A percentile compares a stretch with the other conserved stretches of the same genome.
phyloP scores from a whole-genome alignment of 192 early-diverging fungal species.

The Coemansia asiatica region DNA sequence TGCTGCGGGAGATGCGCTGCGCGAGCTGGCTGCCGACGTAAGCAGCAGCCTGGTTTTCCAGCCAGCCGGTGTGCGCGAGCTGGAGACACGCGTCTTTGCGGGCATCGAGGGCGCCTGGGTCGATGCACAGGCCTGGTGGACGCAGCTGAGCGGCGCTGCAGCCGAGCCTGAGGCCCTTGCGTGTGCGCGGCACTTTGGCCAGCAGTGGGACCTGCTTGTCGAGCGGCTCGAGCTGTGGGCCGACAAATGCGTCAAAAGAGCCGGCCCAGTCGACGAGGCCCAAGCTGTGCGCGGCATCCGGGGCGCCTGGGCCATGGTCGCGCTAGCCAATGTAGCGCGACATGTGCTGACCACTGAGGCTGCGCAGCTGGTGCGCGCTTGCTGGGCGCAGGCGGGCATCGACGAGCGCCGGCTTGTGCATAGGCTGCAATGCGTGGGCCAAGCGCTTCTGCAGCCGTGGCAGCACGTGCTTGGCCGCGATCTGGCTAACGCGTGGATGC shows the following conservation, averaged over 20 bases:
- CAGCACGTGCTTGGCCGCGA: conserved; percentile 16
- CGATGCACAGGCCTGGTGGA: conserved; percentile 46
- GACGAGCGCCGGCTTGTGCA: conserved; percentile 1
- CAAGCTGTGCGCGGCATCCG: conserved; percentile 15
- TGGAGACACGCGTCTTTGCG: conserved; percentile 11
- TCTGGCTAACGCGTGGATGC: conserved; percentile 25
- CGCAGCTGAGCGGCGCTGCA: conserved; percentile 34
- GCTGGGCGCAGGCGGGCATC: conserved; percentile 22
- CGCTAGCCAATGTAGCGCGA: conserved; percentile 14
- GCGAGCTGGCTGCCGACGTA: conserved; percentile 11
- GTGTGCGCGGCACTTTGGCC: conserved; percentile 20
- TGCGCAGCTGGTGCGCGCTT: conserved; percentile 23
- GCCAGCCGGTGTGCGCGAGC: conserved; percentile 14
- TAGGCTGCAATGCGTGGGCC: conserved; percentile 7
- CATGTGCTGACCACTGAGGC: background rate
- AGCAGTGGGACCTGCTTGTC: conserved; percentile 18
- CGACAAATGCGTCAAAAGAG: background rate
- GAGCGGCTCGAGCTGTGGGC: conserved; percentile 31
- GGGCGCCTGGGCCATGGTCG: conserved; percentile 31
- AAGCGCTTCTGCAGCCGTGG: conserved; percentile 33
- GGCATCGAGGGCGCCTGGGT: conserved; percentile 26
- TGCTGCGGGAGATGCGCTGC: background rate
- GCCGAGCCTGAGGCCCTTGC: conserved; percentile 23
- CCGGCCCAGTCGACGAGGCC: background rate
- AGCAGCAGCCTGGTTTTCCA: conserved; percentile 16